Evolutionary conservation across 495 filamentous ascomycete species (phyloP), one percentile per base, ranked within the genome.

Genomic region (Viridothelium virens): DNA sequence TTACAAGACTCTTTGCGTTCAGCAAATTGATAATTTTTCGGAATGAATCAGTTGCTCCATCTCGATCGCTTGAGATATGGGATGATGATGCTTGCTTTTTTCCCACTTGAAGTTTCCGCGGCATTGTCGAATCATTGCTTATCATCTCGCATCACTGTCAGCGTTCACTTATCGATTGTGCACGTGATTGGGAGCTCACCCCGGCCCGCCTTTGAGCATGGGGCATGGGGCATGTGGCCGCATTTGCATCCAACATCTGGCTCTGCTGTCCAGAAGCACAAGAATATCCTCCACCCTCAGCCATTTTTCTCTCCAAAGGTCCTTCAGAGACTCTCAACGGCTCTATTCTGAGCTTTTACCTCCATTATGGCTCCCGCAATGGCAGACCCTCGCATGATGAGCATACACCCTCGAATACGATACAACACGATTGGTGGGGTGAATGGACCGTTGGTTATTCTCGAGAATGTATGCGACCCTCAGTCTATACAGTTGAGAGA

Each of bases 401-500:
- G 79, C 72, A 83, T 96, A 75, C 85, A 88, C 77, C 92, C 92
- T 72, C 85, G 91, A 77, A 85, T 96, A 75, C 85, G 90, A 67
- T 99, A 99, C 83, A 99, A 99, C 82, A 99, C 94, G 68, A 91
- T 99, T 76, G 90, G 91, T 77, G 95, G 92, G 78, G 89, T 97
- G 77, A 99, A 97, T 80, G 95, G 94, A 61, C 94, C 94, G 64
- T 84, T 97, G 78, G 94, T 99, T 72, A 91, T 99, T 76, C 83
- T 99, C 62, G 95, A 97, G 74, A 91, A 95, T 83, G 92, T 96
- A 75, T 74, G 83, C 70, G 38, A 71, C 25, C 25, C 25, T 25
- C 25, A 25, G 25, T 25, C 25, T 25, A 25, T 25, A 25, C 25
- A 25, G 25, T 25, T 25, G 1, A 25, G 25, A 25, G 25, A 25